phyloP scores from a whole-genome alignment of 192 early-diverging fungal species.

The Gigaspora rosea region DNA sequence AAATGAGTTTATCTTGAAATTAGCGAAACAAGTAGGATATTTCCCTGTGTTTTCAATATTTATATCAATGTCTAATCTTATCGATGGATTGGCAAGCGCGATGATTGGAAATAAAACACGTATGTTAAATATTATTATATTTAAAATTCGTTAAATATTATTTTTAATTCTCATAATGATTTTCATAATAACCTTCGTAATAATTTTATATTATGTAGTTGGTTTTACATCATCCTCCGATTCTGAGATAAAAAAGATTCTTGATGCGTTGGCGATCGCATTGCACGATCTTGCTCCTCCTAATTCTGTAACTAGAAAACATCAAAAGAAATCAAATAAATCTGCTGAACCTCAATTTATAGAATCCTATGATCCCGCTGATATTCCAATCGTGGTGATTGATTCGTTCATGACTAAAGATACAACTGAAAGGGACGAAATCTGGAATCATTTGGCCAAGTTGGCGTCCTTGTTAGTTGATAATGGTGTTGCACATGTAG shows the following conservation, averaged over 20 bases:
- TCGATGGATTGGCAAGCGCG: conserved; percentile 84
- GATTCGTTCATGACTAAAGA: conserved; percentile 82
- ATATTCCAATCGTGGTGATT: conserved; percentile 88
- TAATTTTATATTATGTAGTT: neutral
- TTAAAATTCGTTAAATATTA: neutral
- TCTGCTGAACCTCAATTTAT: neutral
- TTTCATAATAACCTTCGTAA: no score
- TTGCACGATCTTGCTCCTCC: conserved; percentile 53
- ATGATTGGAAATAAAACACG: conserved; percentile 88
- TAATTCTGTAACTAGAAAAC: conserved; percentile 22
- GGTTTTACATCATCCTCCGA: conserved; percentile 81
- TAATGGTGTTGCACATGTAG: conserved; percentile 85
- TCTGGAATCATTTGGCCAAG: conserved; percentile 77
- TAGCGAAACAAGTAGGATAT: conserved; percentile 89
- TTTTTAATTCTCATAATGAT: neutral
- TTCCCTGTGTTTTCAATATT: conserved; percentile 89
- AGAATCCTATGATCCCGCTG: conserved; percentile 44
- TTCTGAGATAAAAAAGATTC: conserved; percentile 79
- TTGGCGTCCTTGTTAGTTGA: conserved; percentile 84
- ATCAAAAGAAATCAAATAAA: neutral
- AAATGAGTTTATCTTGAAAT: conserved; percentile 67
- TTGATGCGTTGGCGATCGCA: conserved; percentile 78
- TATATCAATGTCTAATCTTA: conserved; percentile 66
- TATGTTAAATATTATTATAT: conserved; percentile 27
- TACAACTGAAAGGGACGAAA: conserved; percentile 52